Evolutionary conservation across 352 stramenopile genomes (phyloP).

Genomic region (Phytophthora cryptogea): DNA sequence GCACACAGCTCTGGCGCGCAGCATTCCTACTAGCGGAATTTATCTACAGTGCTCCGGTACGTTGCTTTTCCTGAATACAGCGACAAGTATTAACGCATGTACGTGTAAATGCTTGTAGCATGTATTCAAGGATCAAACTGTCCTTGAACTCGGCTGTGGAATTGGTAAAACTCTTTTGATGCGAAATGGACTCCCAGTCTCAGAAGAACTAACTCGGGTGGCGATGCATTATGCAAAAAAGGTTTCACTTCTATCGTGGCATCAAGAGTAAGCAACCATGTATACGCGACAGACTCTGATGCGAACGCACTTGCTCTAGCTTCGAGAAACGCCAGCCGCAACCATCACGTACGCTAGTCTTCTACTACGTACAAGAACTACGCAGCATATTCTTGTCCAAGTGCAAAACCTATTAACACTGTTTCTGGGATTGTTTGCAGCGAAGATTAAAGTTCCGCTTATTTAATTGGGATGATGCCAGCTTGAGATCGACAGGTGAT

Average conservation of each 20-base stretch:
- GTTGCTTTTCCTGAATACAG: not conserved
- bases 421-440: conserved; percentile 7
- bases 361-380: too few species aligned
- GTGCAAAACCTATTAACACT: conserved; percentile 8
- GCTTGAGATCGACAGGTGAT: not conserved
- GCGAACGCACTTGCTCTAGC: conserved; percentile 39
- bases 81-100: conserved; percentile 3
- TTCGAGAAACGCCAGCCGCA: conserved; percentile 40
- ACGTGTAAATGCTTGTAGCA: conserved; percentile 14
- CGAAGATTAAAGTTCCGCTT: conserved; percentile 31
- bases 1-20: conserved; percentile 57
- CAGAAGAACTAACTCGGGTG: not conserved
- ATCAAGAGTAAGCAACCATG: conserved; percentile 33
- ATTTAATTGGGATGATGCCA: conserved; percentile 12
- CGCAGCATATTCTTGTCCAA: too few species aligned
- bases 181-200: not conserved
- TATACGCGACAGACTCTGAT: conserved; percentile 59
- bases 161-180: conserved; percentile 38
- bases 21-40: conserved; percentile 64
- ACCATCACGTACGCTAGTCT: conserved; percentile 22
- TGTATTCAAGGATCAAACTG: conserved; percentile 27
- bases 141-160: conserved; percentile 62
- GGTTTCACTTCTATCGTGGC: conserved; percentile 53
- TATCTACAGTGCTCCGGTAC: conserved; percentile 34
- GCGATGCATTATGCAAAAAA: conserved; percentile 12